Base-by-base conservation (phyloP, 306 rosid genomes). In the Lathyrus tuberosus region DNA sequence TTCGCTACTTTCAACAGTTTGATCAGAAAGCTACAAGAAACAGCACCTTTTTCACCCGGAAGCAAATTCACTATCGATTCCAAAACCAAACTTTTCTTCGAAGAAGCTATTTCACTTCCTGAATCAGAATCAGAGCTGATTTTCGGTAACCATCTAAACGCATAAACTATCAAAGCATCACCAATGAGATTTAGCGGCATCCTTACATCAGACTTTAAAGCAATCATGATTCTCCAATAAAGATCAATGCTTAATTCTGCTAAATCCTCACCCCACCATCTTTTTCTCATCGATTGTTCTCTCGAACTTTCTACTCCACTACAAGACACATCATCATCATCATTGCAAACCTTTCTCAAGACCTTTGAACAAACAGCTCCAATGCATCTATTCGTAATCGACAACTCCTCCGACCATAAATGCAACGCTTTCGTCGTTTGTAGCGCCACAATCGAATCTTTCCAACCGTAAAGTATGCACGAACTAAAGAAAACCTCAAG, bases 241-340 rank as follows among this genome's bases (percentile, higher is more conserved):
- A 95, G 89, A 79, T 91, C 99, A 72, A 91, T 82, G 73, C 91
- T 86, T 70, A 95, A 51, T 74, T 95, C 99, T 37, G 99, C 95
- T 31, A 95, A 70, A 67, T 91, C 97, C 67, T 91, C 96, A 69
- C 85, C 99, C 99, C 99, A 95, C 97, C 99, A 95, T 13, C 92
- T 94, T 40, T 77, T 83, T 69, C 70, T 81, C 59, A 64, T 62
- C 38, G 84, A 75, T 65, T 79, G 87, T 65, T 83, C 81, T 61
- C 87, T 86, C 67, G 72, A 59, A 63, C 87, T 89, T 62, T 92
- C 95, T 0, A 76, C 73, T 8, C 92, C 97, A 66, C 83, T 85
- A 81, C 96, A 88, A 1, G 98, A 90, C 5, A 77, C 44, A 59
- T 90, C 90, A 38, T 90, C 90, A 38, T 90, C 90, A 26, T 90